phyloP scores from a whole-genome alignment of 768 basidiomycete species.

The Peribolospora baueri region DNA sequence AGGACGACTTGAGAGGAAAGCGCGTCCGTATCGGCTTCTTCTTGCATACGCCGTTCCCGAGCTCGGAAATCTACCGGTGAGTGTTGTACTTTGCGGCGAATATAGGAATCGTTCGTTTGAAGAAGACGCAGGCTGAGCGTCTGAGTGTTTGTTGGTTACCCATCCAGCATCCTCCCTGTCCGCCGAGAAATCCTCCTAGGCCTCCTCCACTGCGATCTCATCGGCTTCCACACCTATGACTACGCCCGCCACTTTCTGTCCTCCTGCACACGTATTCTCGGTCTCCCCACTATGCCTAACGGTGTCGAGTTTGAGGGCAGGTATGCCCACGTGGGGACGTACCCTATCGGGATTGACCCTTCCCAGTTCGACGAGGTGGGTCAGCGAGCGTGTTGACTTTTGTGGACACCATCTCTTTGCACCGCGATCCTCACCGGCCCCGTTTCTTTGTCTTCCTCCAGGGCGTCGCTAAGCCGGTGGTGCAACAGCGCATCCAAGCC shows the following conservation, averaged over 20 bases:
- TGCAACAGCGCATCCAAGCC: constrained; percentile 52
- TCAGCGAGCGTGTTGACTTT: background rate
- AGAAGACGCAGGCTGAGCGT: background rate
- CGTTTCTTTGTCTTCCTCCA: constrained; percentile 16
- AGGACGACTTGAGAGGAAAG: constrained; percentile 1
- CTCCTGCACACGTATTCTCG: constrained; percentile 86
- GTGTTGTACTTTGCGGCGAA: constrained; percentile 12
- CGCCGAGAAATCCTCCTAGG: constrained; percentile 93
- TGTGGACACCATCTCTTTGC: background rate
- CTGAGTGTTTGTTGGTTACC: too few species aligned
- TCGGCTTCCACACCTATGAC: constrained; percentile 99
- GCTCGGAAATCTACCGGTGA: constrained; percentile 86
- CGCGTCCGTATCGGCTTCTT: constrained; percentile 88
- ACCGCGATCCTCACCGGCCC: background rate
- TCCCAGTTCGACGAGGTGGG: constrained; percentile 59
- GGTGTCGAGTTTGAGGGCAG: constrained; percentile 83
- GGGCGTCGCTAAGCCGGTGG: constrained; percentile 55
- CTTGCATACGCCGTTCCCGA: constrained; percentile 93
- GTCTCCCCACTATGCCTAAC: constrained; percentile 88
- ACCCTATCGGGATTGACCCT: constrained; percentile 97
- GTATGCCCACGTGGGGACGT: constrained; percentile 88
- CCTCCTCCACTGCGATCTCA: constrained; percentile 80
- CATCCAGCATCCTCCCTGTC: constrained; percentile 67
- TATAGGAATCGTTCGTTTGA: background rate
- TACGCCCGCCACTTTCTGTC: constrained; percentile 98